Base-by-base conservation (phyloP, 208 protist genomes). In the Phytomonas sp. region DNA sequence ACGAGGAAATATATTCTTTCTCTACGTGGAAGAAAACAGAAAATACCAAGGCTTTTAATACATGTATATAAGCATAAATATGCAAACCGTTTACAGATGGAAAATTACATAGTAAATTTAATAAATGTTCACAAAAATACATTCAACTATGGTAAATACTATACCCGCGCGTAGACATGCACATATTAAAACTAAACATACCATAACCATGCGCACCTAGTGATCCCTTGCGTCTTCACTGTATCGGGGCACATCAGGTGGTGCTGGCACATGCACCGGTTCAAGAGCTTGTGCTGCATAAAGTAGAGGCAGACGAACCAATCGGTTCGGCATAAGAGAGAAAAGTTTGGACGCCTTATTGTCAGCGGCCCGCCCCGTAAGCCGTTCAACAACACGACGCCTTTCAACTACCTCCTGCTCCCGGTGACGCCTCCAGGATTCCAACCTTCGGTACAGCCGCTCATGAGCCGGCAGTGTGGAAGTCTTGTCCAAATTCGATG, bases 381-480 rank as follows among this genome's bases (percentile, higher is more conserved):
- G 56, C 31, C 56, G 37, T 40, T 51, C 69, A 60, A 46, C 66
- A 70, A 66, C 31, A 36, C 63, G 67, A 20, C 36, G 73, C 31
- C 63, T 70, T 59, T 74, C 56, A 26, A 30, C 51, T 59, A 51
- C 40, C 65, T 78, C 75, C 31, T 71, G 69, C 62, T 75, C 66
- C 30, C 67, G 59, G 43, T 68, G 46, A 23, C 53, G 60, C 36
- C 62, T 67, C 65, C 64, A 70, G 28, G 46, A 53, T 40, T 28
- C 15, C 37, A 80, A 33, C 36, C 61, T 46, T 60, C 40, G 61
- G 30, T 73, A 60, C 51, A 80, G 28, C 17, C 67, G 71, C 66
- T 83, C 74, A n/a, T 68, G 75, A 11, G 71, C 75, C 28, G 78
- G 60, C 5, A 80, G 61, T 56, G 20, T 23, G 13, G 46, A 56